Evolutionary conservation across 345 rosid genomes (phyloP), one percentile per base, ranked within the genome.

Genomic region (Ceriops zippeliana): DNA sequence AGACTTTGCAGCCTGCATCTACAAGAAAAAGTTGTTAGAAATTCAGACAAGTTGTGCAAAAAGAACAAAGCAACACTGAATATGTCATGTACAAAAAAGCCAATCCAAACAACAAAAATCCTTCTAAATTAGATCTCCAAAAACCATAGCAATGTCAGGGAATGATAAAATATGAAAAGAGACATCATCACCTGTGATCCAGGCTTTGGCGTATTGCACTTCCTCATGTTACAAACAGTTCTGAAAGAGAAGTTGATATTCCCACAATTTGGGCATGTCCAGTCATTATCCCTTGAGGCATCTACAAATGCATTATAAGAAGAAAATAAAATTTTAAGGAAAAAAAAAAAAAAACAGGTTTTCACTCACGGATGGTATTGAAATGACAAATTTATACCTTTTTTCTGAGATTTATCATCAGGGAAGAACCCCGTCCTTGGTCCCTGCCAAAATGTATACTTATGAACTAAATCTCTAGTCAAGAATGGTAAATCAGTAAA

Each of bases 201-300:
- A 38, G 98, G 99, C 85, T 89, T 95, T 49, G 98, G 93, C 13
- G 98, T 95, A 77, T 87, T 95, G 88, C 99, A 95, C 76, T 91
- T 95, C 79, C 99, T 86, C 99, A 95, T 95, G 87, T 95, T 95
- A 83, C 99, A 95, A 75, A 92, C 83, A 66, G 83, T 82, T 83
- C 99, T 85, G 67, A 92, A 95, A 35, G 99, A 95, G 77, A 95
- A 95, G 83, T 95, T 95, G 57, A 95, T 78, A 70, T 95, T 95
- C 53, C 98, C 99, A 77, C 99, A 95, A 74, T 92, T 92, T 2
- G 98, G 98, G 77, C 99, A 95, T 42, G 92, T 82, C 98, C 99
- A 95, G 75, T 95, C 98, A 83, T 89, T 90, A 75, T 95, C 99
- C 28, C 96, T 89, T 20, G 92, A 65, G 26, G 86, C 81, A 79